These are phyloP conservation scores for Filobasidium wieringae DNA, from an alignment of 768 basidiomycete species.

Conservation along the genomic window DNA sequence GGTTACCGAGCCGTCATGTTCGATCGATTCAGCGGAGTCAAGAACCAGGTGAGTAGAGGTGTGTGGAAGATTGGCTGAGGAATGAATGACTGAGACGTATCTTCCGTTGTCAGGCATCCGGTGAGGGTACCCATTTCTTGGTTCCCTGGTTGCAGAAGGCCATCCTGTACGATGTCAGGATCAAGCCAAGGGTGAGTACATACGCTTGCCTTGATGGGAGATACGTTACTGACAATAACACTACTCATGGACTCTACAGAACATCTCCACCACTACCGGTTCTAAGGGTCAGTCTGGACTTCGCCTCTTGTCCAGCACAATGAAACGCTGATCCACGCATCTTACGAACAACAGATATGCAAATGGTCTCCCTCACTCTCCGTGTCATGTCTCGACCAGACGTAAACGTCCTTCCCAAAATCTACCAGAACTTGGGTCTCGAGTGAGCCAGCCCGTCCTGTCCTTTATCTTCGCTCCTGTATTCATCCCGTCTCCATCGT, in stretches of 20 bases:
- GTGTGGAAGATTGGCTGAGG: too few relatives aligned
- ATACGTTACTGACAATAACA: background rate
- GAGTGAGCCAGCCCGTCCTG: constrained; percentile 42
- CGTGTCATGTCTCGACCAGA: constrained; percentile 92
- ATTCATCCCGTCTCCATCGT: background rate
- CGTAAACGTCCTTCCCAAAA: constrained; percentile 69
- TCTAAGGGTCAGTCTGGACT: constrained; percentile 52
- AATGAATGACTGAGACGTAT: too few relatives aligned
- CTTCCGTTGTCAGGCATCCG: constrained; percentile 55
- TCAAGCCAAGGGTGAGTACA: constrained; percentile 72
- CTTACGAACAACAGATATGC: constrained; percentile 49
- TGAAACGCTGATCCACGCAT: background rate
- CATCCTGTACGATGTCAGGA: constrained; percentile 93
- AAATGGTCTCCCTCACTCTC: constrained; percentile 95
- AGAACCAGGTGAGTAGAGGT: constrained; percentile 56
- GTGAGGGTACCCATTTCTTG: constrained; percentile 91
- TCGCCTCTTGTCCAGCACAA: constrained; percentile 7
- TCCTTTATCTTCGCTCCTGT: background rate
- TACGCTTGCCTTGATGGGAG: background rate
- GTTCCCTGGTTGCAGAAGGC: constrained; percentile 92
- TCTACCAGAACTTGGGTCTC: constrained; percentile 86
- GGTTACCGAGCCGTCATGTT: constrained; percentile 96
- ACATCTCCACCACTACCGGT: constrained; percentile 96
- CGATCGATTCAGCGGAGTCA: constrained; percentile 88
- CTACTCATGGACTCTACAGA: constrained; percentile 45